These are phyloP conservation scores for Acrodontium crateriforme DNA, from an alignment of 2,329 filamentous ascomycete species.

Conservation along the genomic window DNA sequence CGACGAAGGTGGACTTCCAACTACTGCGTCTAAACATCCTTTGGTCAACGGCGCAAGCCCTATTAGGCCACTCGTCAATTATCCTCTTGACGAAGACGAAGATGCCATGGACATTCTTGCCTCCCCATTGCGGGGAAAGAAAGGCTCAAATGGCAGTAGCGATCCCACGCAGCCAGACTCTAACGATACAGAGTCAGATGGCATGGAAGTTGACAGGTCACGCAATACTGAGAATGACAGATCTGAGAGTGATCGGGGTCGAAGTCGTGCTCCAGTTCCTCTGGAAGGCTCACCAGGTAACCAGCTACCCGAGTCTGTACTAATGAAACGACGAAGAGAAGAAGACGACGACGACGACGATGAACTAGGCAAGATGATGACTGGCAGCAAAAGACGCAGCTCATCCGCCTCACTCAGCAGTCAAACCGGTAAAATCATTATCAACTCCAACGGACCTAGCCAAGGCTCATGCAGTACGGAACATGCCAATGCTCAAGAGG, in stretches of 20 bases:
- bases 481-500: constrained; percentile 6
- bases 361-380: constrained; percentile 68
- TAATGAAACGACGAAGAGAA: constrained; percentile 80
- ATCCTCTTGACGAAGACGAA: constrained; percentile 80
- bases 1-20: constrained; percentile 18
- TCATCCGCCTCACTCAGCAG: constrained; percentile 15
- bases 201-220: constrained; percentile 9
- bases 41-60: constrained; percentile 50
- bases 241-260: constrained; percentile 9
- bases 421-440: constrained; percentile 15
- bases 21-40: constrained; percentile 17
- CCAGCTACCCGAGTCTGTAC: constrained; percentile 58
- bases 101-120: constrained; percentile 40
- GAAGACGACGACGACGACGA: constrained; percentile 93
- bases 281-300: constrained; percentile 22
- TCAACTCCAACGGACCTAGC: constrained; percentile 11
- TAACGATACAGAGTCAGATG: constrained; percentile 6
- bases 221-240: background rate
- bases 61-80: constrained; percentile 71
- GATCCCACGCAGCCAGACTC: constrained; percentile 13
- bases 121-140: constrained; percentile 35
- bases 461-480: constrained; percentile 5
- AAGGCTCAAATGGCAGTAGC: constrained; percentile 14
- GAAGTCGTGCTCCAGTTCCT: constrained; percentile 9
- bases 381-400: constrained; percentile 31